Percentiles rank a stretch among this genome's conserved stretches.
Conservation (phyloP, 1,139 yeast genomes). For the Debaryomyces fabryi region DNA sequence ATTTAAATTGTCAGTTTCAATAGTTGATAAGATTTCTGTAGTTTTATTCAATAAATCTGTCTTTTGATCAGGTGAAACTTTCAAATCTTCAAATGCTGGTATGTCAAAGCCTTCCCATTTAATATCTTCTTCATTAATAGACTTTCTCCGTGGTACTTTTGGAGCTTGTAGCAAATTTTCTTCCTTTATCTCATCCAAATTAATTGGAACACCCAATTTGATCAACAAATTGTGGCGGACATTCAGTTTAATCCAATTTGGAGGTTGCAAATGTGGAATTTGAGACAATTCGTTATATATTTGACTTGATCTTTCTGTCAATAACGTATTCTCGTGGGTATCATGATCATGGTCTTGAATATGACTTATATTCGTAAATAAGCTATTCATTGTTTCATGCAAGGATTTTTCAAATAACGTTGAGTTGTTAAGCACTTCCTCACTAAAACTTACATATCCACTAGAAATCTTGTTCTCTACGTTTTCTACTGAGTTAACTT, state of each 20-base stretch:
- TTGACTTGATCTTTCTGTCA: slow-evolving; percentile 31
- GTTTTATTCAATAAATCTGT: slow-evolving; percentile 25
- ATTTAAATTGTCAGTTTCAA: slow-evolving; percentile 41
- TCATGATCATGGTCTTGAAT: neutral
- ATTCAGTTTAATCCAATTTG: slow-evolving; percentile 61
- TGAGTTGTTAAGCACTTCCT: slow-evolving; percentile 19
- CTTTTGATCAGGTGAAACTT: slow-evolving; percentile 24
- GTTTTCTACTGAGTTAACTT: neutral
- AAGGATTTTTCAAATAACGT: slow-evolving; percentile 19
- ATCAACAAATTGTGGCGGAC: slow-evolving; percentile 59
- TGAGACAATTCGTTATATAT: slow-evolving; percentile 39
- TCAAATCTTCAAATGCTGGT: slow-evolving; percentile 29
- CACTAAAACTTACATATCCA: slow-evolving; percentile 14
- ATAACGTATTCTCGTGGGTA: slow-evolving; percentile 12
- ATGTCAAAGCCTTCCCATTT: slow-evolving; percentile 35
- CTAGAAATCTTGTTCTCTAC: neutral
- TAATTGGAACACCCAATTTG: slow-evolving; percentile 61
- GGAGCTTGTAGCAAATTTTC: slow-evolving; percentile 7
- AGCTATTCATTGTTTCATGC: slow-evolving; percentile 22
- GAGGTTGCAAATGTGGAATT: slow-evolving; percentile 48
- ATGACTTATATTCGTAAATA: slow-evolving; percentile 19
- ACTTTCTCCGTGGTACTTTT: slow-evolving; percentile 19
- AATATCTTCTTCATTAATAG: slow-evolving; percentile 34
- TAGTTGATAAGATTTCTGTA: slow-evolving; percentile 27
- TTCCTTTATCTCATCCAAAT: slow-evolving; percentile 46